These are phyloP conservation scores for Penicillium riverlandense DNA, from an alignment of 495 filamentous ascomycete species.

Conservation along the genomic window DNA sequence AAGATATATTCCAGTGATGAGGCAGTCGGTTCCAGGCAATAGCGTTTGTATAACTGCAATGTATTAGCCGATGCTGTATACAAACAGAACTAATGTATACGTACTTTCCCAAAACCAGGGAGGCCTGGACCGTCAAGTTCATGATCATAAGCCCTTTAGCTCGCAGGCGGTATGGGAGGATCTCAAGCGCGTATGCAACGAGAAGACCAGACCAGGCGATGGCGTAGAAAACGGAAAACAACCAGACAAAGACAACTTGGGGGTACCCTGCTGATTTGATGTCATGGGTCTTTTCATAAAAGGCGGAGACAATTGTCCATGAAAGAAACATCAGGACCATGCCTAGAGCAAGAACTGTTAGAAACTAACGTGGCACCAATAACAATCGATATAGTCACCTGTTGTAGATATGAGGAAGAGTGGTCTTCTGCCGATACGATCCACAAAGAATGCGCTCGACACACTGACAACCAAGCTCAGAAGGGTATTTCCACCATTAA, in stretches of 20 bases:
- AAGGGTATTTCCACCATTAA: constrained; percentile 14
- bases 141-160: constrained; percentile 62
- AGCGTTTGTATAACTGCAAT: constrained; percentile 35
- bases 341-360: not conserved
- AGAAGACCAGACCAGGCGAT: constrained; percentile 54
- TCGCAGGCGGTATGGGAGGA: constrained; percentile 56
- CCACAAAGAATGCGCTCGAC: constrained; percentile 47
- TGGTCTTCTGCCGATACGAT: constrained; percentile 48
- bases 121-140: constrained; percentile 52
- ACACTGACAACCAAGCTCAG: constrained; percentile 41
- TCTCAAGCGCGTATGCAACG: constrained; percentile 55
- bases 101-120: constrained; percentile 46
- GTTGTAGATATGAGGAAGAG: constrained; percentile 48
- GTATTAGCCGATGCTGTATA: too few species aligned
- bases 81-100: constrained; percentile 10
- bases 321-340: constrained; percentile 51
- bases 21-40: constrained; percentile 46
- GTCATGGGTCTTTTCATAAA: constrained; percentile 39
- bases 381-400: constrained; percentile 11
- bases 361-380: too few species aligned
- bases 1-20: constrained; percentile 47
- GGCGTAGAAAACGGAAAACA: constrained; percentile 48
- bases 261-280: constrained; percentile 41
- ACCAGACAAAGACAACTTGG: constrained; percentile 52
- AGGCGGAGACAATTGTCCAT: constrained; percentile 46